Evolutionary conservation across 805 yeast genomes (phyloP).

Genomic region (Yarrowia divulgata): DNA sequence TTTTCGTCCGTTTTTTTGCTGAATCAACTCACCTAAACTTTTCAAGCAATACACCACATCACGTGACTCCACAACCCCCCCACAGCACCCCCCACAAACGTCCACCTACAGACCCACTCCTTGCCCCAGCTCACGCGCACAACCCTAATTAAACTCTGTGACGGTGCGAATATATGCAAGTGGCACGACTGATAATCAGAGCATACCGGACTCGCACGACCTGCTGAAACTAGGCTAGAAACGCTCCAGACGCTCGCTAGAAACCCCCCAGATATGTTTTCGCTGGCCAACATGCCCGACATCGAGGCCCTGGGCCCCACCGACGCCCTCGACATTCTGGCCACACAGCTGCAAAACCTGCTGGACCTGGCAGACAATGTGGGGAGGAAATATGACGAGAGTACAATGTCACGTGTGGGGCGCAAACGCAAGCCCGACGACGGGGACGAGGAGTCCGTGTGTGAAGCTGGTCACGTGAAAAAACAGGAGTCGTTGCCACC

Average conservation of each 20-base stretch:
- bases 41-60: too few relatives aligned
- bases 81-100: background rate
- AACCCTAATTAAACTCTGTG: slow-evolving; percentile 9
- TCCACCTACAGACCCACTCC: background rate
- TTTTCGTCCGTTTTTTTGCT: too few relatives aligned
- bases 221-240: too few relatives aligned
- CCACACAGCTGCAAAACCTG: slow-evolving; percentile 17
- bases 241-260: too few relatives aligned
- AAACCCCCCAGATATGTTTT: background rate
- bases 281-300: slow-evolving; percentile 12
- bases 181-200: too few relatives aligned
- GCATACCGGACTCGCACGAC: too few relatives aligned
- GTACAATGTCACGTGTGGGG: background rate
- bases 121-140: slow-evolving; percentile 7
- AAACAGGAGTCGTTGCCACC: too few relatives aligned
- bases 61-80: too few relatives aligned
- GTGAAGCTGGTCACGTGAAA: background rate
- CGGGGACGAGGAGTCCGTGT: background rate
- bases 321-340: slow-evolving; percentile 26
- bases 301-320: background rate
- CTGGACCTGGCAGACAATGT: slow-evolving; percentile 21
- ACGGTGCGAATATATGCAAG: background rate
- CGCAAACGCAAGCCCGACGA: slow-evolving; percentile 15
- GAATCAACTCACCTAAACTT: too few relatives aligned
- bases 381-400: background rate